These are phyloP conservation scores for Naganishia onofrii DNA, from an alignment of 768 basidiomycete species.

Conservation along the genomic window DNA sequence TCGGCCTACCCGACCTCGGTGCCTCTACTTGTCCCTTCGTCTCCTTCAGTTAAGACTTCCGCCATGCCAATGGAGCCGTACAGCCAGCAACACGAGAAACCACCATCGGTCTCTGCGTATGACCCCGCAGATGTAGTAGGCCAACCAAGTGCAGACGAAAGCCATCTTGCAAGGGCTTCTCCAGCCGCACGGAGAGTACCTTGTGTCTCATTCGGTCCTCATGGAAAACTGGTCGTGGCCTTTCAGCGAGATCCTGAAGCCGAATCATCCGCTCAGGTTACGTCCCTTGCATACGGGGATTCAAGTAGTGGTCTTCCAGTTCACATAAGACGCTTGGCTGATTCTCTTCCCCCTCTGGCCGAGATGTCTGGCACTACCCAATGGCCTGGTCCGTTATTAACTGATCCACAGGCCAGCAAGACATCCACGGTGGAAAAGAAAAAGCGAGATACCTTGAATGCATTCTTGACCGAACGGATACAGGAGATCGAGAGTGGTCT, in stretches of 20 bases:
- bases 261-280: constrained; percentile 3
- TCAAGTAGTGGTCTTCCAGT: constrained; percentile 73
- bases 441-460: constrained; percentile 73
- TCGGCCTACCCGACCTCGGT: background rate
- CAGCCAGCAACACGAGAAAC: background rate
- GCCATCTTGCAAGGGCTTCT: constrained; percentile 24
- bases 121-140: constrained; percentile 5
- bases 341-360: constrained; percentile 65
- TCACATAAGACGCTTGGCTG: constrained; percentile 64
- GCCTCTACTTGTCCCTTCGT: background rate
- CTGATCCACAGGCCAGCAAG: constrained; percentile 69
- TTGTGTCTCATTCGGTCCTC: constrained; percentile 80
- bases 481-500: constrained; percentile 75
- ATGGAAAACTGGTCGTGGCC: constrained; percentile 79
- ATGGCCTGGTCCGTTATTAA: constrained; percentile 85
- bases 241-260: constrained; percentile 58
- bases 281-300: constrained; percentile 58
- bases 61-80: background rate
- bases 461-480: constrained; percentile 72
- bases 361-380: constrained; percentile 59
- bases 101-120: constrained; percentile 24
- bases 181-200: constrained; percentile 53
- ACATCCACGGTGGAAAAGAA: constrained; percentile 62
- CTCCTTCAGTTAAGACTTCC: background rate
- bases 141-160: background rate